These are phyloP conservation scores for Aspergillus haitiensis DNA, from an alignment of 495 filamentous ascomycete species.

Conservation along the genomic window DNA sequence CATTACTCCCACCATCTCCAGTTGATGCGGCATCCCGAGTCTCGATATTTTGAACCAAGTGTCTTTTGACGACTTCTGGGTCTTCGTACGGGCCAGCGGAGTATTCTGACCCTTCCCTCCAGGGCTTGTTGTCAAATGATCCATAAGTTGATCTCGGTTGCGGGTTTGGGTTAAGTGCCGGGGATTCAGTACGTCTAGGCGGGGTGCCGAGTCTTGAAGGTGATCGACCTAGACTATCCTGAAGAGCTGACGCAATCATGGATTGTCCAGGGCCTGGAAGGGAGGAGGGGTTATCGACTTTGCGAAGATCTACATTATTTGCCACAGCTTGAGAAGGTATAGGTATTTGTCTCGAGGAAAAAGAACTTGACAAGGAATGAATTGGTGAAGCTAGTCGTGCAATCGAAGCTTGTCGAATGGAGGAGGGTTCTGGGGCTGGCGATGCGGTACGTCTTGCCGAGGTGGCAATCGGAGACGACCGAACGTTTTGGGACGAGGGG, in stretches of 20 bases:
- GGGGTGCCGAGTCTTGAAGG: slow-evolving; percentile 52
- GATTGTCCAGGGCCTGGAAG: slow-evolving; percentile 68
- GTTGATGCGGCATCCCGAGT: slow-evolving; percentile 41
- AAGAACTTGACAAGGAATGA: slow-evolving; percentile 52
- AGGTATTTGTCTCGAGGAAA: slow-evolving; percentile 43
- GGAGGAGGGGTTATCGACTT: slow-evolving; percentile 42
- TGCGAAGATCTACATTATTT: slow-evolving; percentile 34
- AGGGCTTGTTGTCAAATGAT: slow-evolving; percentile 67
- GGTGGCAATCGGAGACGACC: slow-evolving; percentile 41
- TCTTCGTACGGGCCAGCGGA: slow-evolving; percentile 64
- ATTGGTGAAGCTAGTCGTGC: slow-evolving; percentile 73
- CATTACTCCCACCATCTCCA: slow-evolving; percentile 50
- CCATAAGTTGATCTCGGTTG: slow-evolving; percentile 69
- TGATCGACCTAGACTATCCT: slow-evolving; percentile 58
- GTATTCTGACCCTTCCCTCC: slow-evolving; percentile 36
- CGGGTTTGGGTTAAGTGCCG: slow-evolving; percentile 44
- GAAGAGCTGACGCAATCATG: slow-evolving; percentile 73
- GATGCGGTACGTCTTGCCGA: slow-evolving; percentile 42
- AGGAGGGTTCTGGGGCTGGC: slow-evolving; percentile 48
- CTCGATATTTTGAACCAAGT: slow-evolving; percentile 67
- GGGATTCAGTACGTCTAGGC: slow-evolving; percentile 57
- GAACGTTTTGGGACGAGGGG: slow-evolving; percentile 37
- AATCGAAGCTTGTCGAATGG: slow-evolving; percentile 63
- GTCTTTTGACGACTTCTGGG: slow-evolving; percentile 75
- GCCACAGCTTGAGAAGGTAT: slow-evolving; percentile 34